These are phyloP conservation scores for Penicillium verhagenii DNA, from an alignment of 495 filamentous ascomycete genomes.

Conservation along the genomic window DNA sequence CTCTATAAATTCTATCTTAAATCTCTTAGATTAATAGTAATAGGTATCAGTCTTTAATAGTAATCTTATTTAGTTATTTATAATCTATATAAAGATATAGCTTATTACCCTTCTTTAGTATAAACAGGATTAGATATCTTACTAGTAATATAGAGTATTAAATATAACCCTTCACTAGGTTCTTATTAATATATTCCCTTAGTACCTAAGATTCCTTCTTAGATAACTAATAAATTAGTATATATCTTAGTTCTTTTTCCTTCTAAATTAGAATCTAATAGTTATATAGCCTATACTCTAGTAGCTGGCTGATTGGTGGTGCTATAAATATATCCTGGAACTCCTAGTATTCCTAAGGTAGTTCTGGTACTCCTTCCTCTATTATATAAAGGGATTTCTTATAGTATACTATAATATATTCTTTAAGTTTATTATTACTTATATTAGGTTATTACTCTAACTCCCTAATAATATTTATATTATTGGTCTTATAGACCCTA, in stretches of 20 bases:
- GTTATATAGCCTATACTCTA: slow-evolving; percentile 2
- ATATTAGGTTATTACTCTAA: background rate
- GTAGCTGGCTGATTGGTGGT: background rate
- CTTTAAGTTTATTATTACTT: no score
- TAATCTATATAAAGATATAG: background rate
- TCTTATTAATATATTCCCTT: slow-evolving; percentile 24
- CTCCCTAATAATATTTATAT: background rate
- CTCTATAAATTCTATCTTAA: background rate
- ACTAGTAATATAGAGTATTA: slow-evolving; percentile 8
- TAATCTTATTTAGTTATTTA: no score
- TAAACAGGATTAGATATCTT: slow-evolving; percentile 16
- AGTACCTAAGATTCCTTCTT: no score
- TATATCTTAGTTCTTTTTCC: no score
- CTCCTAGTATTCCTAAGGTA: slow-evolving; percentile 5
- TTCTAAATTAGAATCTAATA: no score
- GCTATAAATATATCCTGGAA: slow-evolving; percentile 2
- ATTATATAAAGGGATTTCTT: background rate
- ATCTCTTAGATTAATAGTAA: no score
- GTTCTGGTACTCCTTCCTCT: background rate
- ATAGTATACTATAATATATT: background rate
- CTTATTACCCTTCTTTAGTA: slow-evolving; percentile 18
- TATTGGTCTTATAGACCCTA: no score
- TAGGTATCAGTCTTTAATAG: background rate
- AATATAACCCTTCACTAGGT: slow-evolving; percentile 14
- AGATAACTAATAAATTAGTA: no score